Conservation (phyloP, 768 basidiomycete species). For the Leccinum rimulosum region DNA sequence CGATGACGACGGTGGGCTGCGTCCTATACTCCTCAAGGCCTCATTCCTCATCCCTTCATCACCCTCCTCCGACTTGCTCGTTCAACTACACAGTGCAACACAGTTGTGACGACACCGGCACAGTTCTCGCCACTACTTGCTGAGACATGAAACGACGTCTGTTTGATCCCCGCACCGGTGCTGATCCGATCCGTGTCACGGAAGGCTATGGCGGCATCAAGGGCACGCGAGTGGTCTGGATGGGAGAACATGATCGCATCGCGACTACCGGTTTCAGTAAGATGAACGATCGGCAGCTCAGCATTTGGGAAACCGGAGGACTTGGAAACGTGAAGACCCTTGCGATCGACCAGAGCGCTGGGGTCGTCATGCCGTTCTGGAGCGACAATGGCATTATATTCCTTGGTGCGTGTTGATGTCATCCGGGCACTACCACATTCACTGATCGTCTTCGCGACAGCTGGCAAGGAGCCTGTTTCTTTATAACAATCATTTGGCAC, state of each 20-base stretch:
- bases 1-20: too few species aligned
- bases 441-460: conserved; percentile 32
- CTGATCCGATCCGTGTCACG: conserved; percentile 73
- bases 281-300: conserved; percentile 92
- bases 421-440: not conserved
- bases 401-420: conserved; percentile 49
- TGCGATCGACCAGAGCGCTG: conserved; percentile 84
- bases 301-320: conserved; percentile 83
- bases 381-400: conserved; percentile 90
- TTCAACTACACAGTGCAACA: too few species aligned
- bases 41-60: too few species aligned
- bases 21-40: too few species aligned
- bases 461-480: conserved; percentile 79
- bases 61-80: too few species aligned
- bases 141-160: conserved; percentile 89
- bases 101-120: conserved; percentile 41
- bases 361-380: conserved; percentile 98
- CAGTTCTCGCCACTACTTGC: conserved; percentile 82
- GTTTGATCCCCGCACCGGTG: conserved; percentile 82
- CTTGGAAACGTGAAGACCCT: conserved; percentile 75
- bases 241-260: conserved; percentile 85
- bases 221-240: conserved; percentile 84
- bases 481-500: not conserved
- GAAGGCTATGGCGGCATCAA: conserved; percentile 95
- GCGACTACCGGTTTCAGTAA: conserved; percentile 96